These are phyloP conservation scores for Ustilago nuda DNA, from an alignment of 1,284 basidiomycete genomes.

Conservation along the genomic window DNA sequence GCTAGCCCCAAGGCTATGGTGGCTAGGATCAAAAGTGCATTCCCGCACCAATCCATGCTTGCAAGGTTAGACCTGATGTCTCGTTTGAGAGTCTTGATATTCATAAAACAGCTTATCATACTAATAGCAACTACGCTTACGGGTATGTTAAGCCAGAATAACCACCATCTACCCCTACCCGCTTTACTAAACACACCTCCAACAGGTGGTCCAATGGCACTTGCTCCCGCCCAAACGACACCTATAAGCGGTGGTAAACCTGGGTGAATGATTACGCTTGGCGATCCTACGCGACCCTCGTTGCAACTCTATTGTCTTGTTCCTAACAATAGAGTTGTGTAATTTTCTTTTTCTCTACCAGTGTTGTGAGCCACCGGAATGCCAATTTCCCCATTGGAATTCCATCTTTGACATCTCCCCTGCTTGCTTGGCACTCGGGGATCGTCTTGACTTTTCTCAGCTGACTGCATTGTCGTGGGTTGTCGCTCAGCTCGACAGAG, in stretches of 20 bases:
- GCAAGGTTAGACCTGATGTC: conserved; percentile 32
- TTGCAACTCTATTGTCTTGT: too few relatives aligned
- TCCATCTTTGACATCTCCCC: neutral
- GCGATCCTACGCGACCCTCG: neutral
- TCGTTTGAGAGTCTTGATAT: conserved; percentile 38
- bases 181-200: conserved; percentile 40
- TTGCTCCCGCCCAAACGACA: conserved; percentile 46
- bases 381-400: neutral
- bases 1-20: conserved; percentile 31
- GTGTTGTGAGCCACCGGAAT: neutral
- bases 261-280: neutral
- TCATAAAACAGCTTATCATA: conserved; percentile 47
- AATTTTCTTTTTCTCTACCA: neutral
- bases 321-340: neutral
- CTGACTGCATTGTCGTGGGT: too few relatives aligned
- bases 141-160: conserved; percentile 56
- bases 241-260: conserved; percentile 9
- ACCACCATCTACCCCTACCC: conserved; percentile 31
- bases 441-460: neutral
- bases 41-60: conserved; percentile 46
- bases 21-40: conserved; percentile 27
- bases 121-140: conserved; percentile 42
- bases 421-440: neutral
- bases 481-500: too few relatives aligned
- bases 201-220: conserved; percentile 51